These are phyloP conservation scores for Apiospora marii DNA, from an alignment of 2,329 filamentous ascomycete species.

Conservation along the genomic window DNA sequence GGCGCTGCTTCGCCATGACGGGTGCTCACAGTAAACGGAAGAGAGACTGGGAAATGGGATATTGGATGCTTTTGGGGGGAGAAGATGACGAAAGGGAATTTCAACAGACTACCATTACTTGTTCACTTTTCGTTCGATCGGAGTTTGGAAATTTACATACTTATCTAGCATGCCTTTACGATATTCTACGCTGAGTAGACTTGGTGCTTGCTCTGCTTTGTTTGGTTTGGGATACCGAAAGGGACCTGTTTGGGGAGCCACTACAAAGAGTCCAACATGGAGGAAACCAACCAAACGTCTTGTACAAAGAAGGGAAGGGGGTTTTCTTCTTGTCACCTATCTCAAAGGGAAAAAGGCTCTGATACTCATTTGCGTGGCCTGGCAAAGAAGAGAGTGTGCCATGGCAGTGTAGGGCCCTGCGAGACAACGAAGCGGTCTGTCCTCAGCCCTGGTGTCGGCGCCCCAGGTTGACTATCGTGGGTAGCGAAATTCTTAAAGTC, in stretches of 20 bases:
- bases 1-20: slow-evolving; percentile 7
- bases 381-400: background rate
- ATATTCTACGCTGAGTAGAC: background rate
- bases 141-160: background rate
- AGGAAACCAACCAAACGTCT: background rate
- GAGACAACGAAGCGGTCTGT: background rate
- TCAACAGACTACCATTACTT: background rate
- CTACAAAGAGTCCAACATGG: background rate
- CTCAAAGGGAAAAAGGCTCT: background rate
- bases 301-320: background rate
- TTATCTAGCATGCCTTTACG: background rate
- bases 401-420: background rate
- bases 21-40: background rate
- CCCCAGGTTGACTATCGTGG: background rate
- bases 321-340: background rate
- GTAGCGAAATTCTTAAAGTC: background rate
- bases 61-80: background rate
- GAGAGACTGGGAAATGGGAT: background rate
- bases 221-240: slow-evolving; percentile 12
- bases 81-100: background rate
- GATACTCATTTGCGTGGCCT: background rate
- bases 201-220: slow-evolving; percentile 7
- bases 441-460: background rate
- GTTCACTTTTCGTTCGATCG: background rate
- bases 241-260: background rate